These are phyloP conservation scores for Calonectria honghensis DNA, from an alignment of 2,329 filamentous ascomycete species.

Conservation along the genomic window DNA sequence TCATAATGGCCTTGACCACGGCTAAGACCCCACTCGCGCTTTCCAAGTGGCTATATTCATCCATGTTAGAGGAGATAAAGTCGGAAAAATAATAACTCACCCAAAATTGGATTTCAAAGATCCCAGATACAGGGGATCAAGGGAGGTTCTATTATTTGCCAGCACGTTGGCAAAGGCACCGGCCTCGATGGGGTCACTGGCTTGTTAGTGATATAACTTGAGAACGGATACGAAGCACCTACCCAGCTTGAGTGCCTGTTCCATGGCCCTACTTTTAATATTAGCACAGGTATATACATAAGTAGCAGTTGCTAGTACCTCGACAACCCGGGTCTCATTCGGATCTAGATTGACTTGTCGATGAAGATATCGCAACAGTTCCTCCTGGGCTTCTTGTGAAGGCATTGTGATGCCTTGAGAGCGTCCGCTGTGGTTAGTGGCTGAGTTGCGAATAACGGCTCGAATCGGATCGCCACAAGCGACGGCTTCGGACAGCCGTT, in stretches of 20 bases:
- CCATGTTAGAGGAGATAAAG: slow-evolving; percentile 43
- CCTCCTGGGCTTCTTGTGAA: slow-evolving; percentile 55
- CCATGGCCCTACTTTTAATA: slow-evolving; percentile 26
- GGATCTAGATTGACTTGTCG: slow-evolving; percentile 42
- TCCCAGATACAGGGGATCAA: slow-evolving; percentile 53
- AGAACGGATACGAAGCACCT: slow-evolving; percentile 5
- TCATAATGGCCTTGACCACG: slow-evolving; percentile 53
- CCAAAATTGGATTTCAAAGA: slow-evolving; percentile 48
- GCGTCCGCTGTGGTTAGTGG: slow-evolving; percentile 18
- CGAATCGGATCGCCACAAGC: slow-evolving; percentile 59
- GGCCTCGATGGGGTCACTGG: slow-evolving; percentile 62
- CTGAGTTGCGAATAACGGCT: slow-evolving; percentile 59
- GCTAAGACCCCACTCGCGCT: slow-evolving; percentile 52
- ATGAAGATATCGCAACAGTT: slow-evolving; percentile 57
- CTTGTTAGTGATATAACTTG: slow-evolving; percentile 43
- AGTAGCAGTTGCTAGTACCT: slow-evolving; percentile 12
- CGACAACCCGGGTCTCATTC: slow-evolving; percentile 49
- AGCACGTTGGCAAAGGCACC: slow-evolving; percentile 51
- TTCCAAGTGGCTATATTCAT: slow-evolving; percentile 48
- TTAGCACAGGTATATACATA: neutral
- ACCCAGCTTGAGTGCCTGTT: slow-evolving; percentile 33
- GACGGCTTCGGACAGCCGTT: slow-evolving; percentile 45
- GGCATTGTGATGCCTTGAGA: slow-evolving; percentile 63
- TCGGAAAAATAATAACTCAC: slow-evolving; percentile 16
- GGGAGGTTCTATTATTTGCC: slow-evolving; percentile 47